Percentiles rank a stretch among this genome's conserved stretches.
phyloP scores from a whole-genome alignment of 805 yeast genomes.

The Metschnikowia rubicola region DNA sequence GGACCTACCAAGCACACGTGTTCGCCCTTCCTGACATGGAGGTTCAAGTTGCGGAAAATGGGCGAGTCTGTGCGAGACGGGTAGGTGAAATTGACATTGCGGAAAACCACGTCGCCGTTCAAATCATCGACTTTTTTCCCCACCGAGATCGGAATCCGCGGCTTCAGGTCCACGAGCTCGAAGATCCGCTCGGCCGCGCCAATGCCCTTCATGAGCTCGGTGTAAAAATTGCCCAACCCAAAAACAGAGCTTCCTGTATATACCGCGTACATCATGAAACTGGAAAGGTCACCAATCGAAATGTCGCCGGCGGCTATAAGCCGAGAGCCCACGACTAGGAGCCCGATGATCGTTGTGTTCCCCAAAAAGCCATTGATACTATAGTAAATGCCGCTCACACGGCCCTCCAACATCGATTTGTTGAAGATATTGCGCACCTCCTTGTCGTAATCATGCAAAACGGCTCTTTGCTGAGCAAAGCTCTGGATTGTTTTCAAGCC shows the following conservation, averaged over 20 bases:
- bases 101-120: slow-evolving; percentile 58
- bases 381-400: slow-evolving; percentile 68
- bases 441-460: slow-evolving; percentile 68
- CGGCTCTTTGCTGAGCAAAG: slow-evolving; percentile 79
- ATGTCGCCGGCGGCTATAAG: slow-evolving; percentile 76
- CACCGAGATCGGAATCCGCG: slow-evolving; percentile 61
- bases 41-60: slow-evolving; percentile 59
- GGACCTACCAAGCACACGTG: slow-evolving; percentile 95
- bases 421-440: slow-evolving; percentile 64
- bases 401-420: slow-evolving; percentile 77
- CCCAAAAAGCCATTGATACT: slow-evolving; percentile 84
- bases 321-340: slow-evolving; percentile 75
- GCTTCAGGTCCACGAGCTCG: slow-evolving; percentile 77
- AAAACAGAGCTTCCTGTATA: slow-evolving; percentile 91
- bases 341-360: slow-evolving; percentile 70
- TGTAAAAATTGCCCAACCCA: slow-evolving; percentile 85
- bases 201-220: slow-evolving; percentile 94
- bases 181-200: slow-evolving; percentile 93
- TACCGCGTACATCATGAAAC: slow-evolving; percentile 93
- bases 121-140: slow-evolving; percentile 50
- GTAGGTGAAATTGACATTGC: slow-evolving; percentile 65
- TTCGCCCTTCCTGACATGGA: slow-evolving; percentile 71
- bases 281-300: slow-evolving; percentile 83
- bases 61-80: slow-evolving; percentile 77
- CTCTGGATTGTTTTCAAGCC: slow-evolving; percentile 86